Evolutionary conservation across 441 rosid genomes (phyloP).

Genomic region (Adansonia madagascariensis): DNA sequence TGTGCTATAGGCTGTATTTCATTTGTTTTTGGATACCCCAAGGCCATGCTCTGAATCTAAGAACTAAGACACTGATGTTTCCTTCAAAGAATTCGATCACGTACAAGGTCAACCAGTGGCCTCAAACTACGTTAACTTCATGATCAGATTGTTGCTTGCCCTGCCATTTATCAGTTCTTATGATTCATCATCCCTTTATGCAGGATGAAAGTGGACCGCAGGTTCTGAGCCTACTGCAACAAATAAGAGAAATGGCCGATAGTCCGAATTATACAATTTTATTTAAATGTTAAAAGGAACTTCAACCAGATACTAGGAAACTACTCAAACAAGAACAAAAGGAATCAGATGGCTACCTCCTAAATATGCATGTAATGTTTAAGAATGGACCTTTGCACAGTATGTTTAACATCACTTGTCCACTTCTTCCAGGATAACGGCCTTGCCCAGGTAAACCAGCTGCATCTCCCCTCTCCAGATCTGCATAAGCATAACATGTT

Average conservation of each 20-base stretch:
- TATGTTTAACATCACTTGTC: conserved; percentile 50
- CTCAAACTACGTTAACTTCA: not conserved
- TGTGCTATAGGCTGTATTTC: conserved; percentile 1
- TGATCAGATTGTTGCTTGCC: not conserved
- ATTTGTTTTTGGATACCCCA: not conserved
- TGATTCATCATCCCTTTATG: not conserved
- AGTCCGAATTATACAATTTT: conserved; percentile 1
- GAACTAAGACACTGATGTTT: not conserved
- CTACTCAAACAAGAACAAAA: not conserved
- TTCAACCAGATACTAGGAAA: not conserved
- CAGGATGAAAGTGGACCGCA: not conserved
- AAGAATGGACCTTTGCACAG: not conserved
- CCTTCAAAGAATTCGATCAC: not conserved
- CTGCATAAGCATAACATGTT: conserved; percentile 42
- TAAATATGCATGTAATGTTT: not conserved
- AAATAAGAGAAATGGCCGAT: not conserved
- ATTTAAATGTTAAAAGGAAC: not conserved
- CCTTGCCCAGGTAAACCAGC: conserved; percentile 77
- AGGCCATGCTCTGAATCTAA: not conserved
- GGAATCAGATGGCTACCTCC: conserved; percentile 30
- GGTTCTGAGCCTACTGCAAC: conserved; percentile 26
- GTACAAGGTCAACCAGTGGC: not conserved
- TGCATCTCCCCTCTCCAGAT: conserved; percentile 97
- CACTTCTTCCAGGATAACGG: conserved; percentile 56
- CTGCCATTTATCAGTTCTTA: conserved; percentile 19